Evolutionary conservation across 1,139 yeast species (phyloP).

Genomic region (Geotrichum reessii): DNA sequence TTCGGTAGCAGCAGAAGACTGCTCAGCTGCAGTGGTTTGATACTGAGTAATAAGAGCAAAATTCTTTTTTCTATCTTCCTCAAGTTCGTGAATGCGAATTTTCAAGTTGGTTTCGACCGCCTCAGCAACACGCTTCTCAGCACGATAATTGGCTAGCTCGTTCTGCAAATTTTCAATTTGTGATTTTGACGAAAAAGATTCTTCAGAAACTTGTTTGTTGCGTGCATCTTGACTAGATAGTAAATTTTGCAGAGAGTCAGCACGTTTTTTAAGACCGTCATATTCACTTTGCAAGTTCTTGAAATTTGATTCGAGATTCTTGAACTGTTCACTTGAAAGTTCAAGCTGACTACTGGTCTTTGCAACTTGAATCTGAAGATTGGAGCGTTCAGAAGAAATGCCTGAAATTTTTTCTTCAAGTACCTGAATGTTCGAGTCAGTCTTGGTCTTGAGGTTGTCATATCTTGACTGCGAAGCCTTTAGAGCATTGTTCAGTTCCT

Average conservation of each 20-base stretch:
- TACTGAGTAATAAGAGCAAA: slow-evolving; percentile 54
- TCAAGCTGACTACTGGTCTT: slow-evolving; percentile 44
- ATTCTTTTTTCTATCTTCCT: slow-evolving; percentile 55
- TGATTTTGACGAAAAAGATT: slow-evolving; percentile 44
- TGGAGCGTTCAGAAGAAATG: slow-evolving; percentile 47
- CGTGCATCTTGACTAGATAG: slow-evolving; percentile 51
- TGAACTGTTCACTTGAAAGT: slow-evolving; percentile 44
- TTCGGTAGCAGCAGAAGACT: slow-evolving; percentile 51
- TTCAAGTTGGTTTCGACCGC: slow-evolving; percentile 48
- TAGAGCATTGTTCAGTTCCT: slow-evolving; percentile 32
- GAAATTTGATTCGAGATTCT: slow-evolving; percentile 35
- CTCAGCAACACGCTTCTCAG: slow-evolving; percentile 51
- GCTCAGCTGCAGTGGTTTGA: slow-evolving; percentile 52
- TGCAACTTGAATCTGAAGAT: slow-evolving; percentile 43
- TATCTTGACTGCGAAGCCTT: slow-evolving; percentile 36
- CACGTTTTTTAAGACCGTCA: slow-evolving; percentile 41
- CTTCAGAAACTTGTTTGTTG: slow-evolving; percentile 54
- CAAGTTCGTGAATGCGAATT: slow-evolving; percentile 49
- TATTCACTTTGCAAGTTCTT: slow-evolving; percentile 43
- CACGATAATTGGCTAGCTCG: slow-evolving; percentile 41
- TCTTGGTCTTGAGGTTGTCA: slow-evolving; percentile 40
- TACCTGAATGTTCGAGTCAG: slow-evolving; percentile 39
- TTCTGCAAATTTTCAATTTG: slow-evolving; percentile 29
- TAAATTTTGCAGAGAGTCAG: slow-evolving; percentile 50
- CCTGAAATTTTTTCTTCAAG: slow-evolving; percentile 40